Evolutionary conservation across 768 basidiomycete genomes (phyloP), one percentile per base, ranked within the genome.

Genomic region (Boletus vermiculosoides): DNA sequence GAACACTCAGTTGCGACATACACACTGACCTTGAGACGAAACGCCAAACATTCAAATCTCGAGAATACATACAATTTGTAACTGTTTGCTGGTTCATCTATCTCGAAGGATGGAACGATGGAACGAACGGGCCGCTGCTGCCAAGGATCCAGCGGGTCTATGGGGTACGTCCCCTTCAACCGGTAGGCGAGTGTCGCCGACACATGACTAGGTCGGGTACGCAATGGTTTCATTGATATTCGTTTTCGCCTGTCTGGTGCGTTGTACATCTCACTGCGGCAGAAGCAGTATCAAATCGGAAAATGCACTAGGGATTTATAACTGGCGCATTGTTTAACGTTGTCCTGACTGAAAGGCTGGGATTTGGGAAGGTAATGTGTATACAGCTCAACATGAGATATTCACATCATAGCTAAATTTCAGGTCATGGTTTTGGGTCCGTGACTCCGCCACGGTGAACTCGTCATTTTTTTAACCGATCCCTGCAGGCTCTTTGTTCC

Each of bases 61-160:
- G 60, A 37, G 63, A 65, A 57, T 48, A 47, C 55, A 68, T 85
- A 28, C 86, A 88, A 57, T 81, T 86, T 55, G 61, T 71, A 18
- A 68, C 84, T 1, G 71, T 85, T 36, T 88, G 84, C 60, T 83
- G 76, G 72, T 72, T 76, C 12, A 50, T 87, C 46, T 85, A 86
- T 57, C 71, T 89, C 4, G 78, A 78, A 16, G 91, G 91, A 16
- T 92, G 89, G 89, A 90, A 87, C 63, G 90, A 91, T 68, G 86
- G 84, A 13, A 80, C 84, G 0, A 82, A 83, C 15, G 91, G 91
- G 2, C 89, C 91, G 1, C 71, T 94, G 20, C 71, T 93, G 5
- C 90, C 88, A 1, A 78, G 83, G 12, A 85, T 93, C 47, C 89
- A 88, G 67, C 68, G 71, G 8, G 78, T 81, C 66, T 82, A 81